Percentiles rank a stretch among this genome's conserved stretches.
These are phyloP conservation scores for Pythium dissotocum DNA, from an alignment of 352 stramenopile genomes.

Conservation along the genomic window DNA sequence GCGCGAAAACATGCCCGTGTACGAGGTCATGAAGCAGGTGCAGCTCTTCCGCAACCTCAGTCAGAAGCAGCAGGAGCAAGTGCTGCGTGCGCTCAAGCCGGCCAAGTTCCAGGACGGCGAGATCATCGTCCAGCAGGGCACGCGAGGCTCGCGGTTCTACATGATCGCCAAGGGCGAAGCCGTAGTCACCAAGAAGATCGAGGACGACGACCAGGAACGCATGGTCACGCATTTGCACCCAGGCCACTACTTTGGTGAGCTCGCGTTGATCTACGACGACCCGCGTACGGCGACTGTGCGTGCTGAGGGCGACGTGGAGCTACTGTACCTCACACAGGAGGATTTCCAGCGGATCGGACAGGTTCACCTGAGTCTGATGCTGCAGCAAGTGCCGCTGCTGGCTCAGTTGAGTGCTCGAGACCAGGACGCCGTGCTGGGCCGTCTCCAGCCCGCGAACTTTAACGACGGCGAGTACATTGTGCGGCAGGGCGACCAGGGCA, in stretches of 20 bases:
- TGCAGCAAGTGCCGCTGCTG: conserved; percentile 83
- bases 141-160: conserved; percentile 83
- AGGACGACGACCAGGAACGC: conserved; percentile 59
- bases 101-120: conserved; percentile 85
- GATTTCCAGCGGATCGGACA: conserved; percentile 88
- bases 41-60: conserved; percentile 87
- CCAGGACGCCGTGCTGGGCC: conserved; percentile 81
- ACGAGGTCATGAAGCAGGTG: conserved; percentile 88
- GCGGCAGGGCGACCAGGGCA: conserved; percentile 86
- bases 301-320: conserved; percentile 74
- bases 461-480: conserved; percentile 89
- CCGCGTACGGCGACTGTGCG: conserved; percentile 81
- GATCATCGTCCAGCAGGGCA: conserved; percentile 86
- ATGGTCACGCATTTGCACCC: conserved; percentile 89
- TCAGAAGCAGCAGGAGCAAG: conserved; percentile 87
- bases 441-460: conserved; percentile 82
- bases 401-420: conserved; percentile 67
- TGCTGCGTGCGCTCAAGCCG: conserved; percentile 80
- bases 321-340: conserved; percentile 84
- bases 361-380: conserved; percentile 86
- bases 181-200: conserved; percentile 79
- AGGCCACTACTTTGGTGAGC: conserved; percentile 94
- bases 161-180: conserved; percentile 90
- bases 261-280: conserved; percentile 92
- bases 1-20: conserved; percentile 83